phyloP scores from a whole-genome alignment of 2,329 filamentous ascomycete genomes.

The Gremmenia infestans region DNA sequence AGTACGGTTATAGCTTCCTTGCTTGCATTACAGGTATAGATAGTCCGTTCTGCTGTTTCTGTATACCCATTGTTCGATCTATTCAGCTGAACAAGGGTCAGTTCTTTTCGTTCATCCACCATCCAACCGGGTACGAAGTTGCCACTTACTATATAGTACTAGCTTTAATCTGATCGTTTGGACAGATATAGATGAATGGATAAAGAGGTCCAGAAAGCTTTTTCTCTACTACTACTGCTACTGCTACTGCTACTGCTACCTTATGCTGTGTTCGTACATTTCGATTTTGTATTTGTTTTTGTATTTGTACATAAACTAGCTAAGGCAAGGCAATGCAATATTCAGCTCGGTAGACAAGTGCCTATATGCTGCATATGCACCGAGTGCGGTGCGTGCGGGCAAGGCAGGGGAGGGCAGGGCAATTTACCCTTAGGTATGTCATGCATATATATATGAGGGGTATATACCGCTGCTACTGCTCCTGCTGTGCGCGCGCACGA shows the following conservation, averaged over 20 bases:
- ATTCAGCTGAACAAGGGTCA: too few species aligned
- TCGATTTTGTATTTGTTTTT: too few species aligned
- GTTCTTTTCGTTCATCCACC: too few species aligned
- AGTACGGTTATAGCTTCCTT: too few species aligned
- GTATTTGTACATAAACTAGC: too few species aligned
- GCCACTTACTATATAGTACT: neutral
- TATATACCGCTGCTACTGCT: too few species aligned
- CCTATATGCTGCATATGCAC: neutral
- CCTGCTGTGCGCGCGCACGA: too few species aligned
- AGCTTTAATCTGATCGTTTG: neutral
- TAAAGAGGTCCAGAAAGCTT: neutral
- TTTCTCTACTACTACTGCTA: neutral
- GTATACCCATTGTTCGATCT: too few species aligned
- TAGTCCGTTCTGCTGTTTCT: too few species aligned
- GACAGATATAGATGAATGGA: neutral
- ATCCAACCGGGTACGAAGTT: too few species aligned
- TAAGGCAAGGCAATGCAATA: neutral
- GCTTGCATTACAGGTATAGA: too few species aligned
- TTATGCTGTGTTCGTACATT: neutral
- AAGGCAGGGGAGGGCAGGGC: neutral
- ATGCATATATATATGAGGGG: neutral
- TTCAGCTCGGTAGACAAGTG: neutral
- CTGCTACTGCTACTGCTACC: neutral
- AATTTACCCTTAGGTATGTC: neutral
- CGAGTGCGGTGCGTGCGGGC: neutral